phyloP scores from a whole-genome alignment of 352 stramenopile genomes.

The Phytopythium oedochilum region DNA sequence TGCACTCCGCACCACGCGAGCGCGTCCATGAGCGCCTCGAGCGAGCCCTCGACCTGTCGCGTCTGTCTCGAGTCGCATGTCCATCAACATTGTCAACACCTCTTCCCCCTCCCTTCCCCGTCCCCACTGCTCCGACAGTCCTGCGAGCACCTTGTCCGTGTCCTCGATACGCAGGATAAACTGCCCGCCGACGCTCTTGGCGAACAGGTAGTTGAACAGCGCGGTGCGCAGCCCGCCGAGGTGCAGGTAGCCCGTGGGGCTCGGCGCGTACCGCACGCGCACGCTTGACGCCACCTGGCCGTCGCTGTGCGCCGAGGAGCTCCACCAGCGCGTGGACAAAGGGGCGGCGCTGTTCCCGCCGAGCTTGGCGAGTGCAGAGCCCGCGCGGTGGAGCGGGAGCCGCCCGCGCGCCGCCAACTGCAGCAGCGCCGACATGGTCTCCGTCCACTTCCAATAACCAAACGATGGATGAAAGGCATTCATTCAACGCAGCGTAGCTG shows the following conservation, averaged over 20 bases:
- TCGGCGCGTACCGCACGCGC: slow-evolving; percentile 87
- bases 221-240: slow-evolving; percentile 88
- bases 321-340: not conserved
- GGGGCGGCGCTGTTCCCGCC: not conserved
- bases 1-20: slow-evolving; percentile 94
- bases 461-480: not conserved
- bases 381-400: not conserved
- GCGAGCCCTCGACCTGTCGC: slow-evolving; percentile 79
- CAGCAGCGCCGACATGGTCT: slow-evolving; percentile 5
- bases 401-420: not conserved
- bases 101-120: not conserved
- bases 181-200: slow-evolving; percentile 70
- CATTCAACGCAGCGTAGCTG: not conserved
- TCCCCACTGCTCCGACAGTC: not conserved
- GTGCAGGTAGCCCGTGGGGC: slow-evolving; percentile 88
- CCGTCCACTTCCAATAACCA: not conserved
- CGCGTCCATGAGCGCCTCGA: slow-evolving; percentile 81
- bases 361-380: not conserved
- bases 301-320: not conserved
- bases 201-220: slow-evolving; percentile 92
- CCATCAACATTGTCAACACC: slow-evolving; percentile 5
- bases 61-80: slow-evolving; percentile 27
- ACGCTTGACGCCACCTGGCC: slow-evolving; percentile 15
- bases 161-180: slow-evolving; percentile 93
- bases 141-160: slow-evolving; percentile 73